Evolutionary conservation across 2,329 filamentous ascomycete species (phyloP), one percentile per base, ranked within the genome.

Genomic region (Laburnicola sp.): DNA sequence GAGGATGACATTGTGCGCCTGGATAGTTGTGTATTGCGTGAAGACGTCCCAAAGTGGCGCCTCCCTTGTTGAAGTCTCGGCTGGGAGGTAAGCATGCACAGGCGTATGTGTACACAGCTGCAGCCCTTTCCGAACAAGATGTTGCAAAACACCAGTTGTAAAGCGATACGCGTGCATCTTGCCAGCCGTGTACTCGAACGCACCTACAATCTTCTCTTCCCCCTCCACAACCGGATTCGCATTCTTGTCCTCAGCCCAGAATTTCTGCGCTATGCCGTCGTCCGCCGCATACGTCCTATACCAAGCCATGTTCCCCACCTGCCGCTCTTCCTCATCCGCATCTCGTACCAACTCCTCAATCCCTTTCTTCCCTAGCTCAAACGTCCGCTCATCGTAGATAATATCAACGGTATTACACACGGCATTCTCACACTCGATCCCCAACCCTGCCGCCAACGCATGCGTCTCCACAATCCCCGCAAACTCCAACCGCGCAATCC

Each of bases 331-430:
- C 1, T 59, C 58, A 0, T n/a, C 53, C 1, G 59, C 58, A 56
- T 69, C 66, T 0, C 31, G 48, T 23, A 50, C 51, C 23, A 73
- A 38, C 7, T 53, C 48, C 9, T 63, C 44, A 32, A 72, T 66
- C 0, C 68, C 62, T 10, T 35, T 16, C 37, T 64, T 65, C 0
- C 70, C 71, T 3, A 39, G 4, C 30, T 67, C 58, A 45, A 70
- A 74, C 0, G 65, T 64, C 9, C 43, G 38, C 9, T 52, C 21
- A 44, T 84, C 80, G 61, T 84, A 85, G 28, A 85, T 72, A 2
- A 85, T 70, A 63, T 86, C 83, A 2, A 84, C 75, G 0, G 84
- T 86, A 23, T 77, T 72, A 57, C 81, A 79, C 7, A 76, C 63
- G 32, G 70, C 61, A 43, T 76, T 78, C 59, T 85, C 83, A 22